Base-by-base conservation (phyloP, 192 early-diverging fungal species). In the Backusella circina region DNA sequence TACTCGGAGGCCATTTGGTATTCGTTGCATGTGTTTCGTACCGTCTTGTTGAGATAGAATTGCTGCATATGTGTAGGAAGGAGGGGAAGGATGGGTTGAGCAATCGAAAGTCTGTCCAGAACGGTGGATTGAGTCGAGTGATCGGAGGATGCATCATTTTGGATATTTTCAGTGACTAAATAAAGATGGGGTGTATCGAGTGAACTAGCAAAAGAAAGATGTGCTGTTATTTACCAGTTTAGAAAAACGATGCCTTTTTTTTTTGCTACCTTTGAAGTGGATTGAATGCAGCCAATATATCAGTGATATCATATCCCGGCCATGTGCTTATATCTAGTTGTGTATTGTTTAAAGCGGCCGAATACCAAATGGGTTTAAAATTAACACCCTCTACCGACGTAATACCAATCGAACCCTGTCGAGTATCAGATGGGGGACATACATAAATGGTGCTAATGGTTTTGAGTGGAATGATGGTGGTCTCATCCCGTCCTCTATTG, bases 1-100 rank as follows among this genome's bases (percentile, higher is more conserved):
- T 94, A 94, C n/a, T 93, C 78, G 10, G 89, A 85, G 5, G 91
- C 93, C 65, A 88, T 82, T 72, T 92, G 90, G 72, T 92, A 94
- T 44, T 94, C 93, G 12, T 89, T 88, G 33, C 90, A 86, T 2
- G 89, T 79, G 50, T 80, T 84, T 16, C 84, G 86, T 41, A 89
- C 84, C 0, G 87, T 86, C 7, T 84, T 87, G 32, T 80, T 72
- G 1, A 83, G 79, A 37, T 85, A 78, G 44, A 86, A 75, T 32
- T 84, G 83, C 69, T 89, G 83, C 8, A 94, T 75, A 18, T 84
- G 75, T 10, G 84, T 71, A 36, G 86, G 80, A 18, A 85, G 44
- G n/a, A 78, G 50, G 16, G 89, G 87, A 69, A 88, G 41, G 51
- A 92, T 73, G 35, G 86, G 85, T 37, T 81, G 85, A 0, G 85